Conservation (phyloP, 1,284 basidiomycete genomes). For the Ceraceosorus guamensis region DNA sequence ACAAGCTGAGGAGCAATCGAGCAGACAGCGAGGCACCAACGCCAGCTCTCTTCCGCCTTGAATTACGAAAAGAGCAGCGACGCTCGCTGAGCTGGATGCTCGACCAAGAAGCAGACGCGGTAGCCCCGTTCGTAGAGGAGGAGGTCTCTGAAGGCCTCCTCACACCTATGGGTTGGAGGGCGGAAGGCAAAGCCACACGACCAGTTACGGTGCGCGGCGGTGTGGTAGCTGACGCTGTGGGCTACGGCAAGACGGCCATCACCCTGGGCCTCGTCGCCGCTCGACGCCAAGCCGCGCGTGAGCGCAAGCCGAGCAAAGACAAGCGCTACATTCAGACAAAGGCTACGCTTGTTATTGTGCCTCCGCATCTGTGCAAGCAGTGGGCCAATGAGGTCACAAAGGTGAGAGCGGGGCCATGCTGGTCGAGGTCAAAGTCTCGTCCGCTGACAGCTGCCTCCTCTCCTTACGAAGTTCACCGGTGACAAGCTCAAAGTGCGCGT, state of each 20-base stretch:
- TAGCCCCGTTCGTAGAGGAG: constrained; percentile 73
- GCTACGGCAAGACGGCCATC: constrained; percentile 94
- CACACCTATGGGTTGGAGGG: constrained; percentile 80
- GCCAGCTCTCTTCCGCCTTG: constrained; percentile 62
- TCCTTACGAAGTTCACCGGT: constrained; percentile 57
- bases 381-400: constrained; percentile 81
- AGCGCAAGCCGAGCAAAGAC: constrained; percentile 59
- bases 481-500: constrained; percentile 62
- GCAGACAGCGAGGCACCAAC: constrained; percentile 66
- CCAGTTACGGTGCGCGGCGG: constrained; percentile 72
- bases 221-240: constrained; percentile 89
- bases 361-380: constrained; percentile 78
- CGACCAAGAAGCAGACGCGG: constrained; percentile 57
- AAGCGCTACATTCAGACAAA: constrained; percentile 66
- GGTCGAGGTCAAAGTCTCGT: no score
- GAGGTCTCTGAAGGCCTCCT: constrained; percentile 85
- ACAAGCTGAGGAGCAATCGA: constrained; percentile 70
- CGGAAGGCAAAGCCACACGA: constrained; percentile 78
- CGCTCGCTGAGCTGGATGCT: constrained; percentile 92
- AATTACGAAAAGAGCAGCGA: constrained; percentile 72
- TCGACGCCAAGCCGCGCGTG: constrained; percentile 15
- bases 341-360: constrained; percentile 78
- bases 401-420: no score
- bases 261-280: constrained; percentile 64
- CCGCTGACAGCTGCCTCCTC: not conserved